Evolutionary conservation across 2,329 filamentous ascomycete genomes (phyloP).

Genomic region (Chrysoporthe deuterocubensis): DNA sequence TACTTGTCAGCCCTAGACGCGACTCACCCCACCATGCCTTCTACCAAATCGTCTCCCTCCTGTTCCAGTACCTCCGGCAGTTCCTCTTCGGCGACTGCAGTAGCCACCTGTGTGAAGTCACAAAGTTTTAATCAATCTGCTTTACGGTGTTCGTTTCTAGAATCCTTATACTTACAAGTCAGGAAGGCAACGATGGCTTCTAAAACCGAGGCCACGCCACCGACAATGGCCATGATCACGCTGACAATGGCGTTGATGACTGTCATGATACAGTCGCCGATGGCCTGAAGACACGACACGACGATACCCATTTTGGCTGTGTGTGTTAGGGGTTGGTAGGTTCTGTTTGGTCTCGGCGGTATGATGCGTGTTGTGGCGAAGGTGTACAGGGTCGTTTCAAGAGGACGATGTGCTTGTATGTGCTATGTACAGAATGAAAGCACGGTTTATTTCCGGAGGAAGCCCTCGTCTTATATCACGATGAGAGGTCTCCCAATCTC

Average conservation of each 20-base stretch:
- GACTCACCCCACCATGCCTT: background rate
- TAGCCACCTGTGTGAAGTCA: background rate
- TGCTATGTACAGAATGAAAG: background rate
- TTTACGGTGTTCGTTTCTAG: background rate
- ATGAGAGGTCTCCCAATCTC: slow-evolving; percentile 1
- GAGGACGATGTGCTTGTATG: background rate
- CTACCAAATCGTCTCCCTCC: background rate
- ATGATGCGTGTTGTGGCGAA: background rate
- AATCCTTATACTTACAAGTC: slow-evolving; percentile 45
- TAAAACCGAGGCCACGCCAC: slow-evolving; percentile 67
- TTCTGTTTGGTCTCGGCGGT: background rate
- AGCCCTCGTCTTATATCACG: background rate
- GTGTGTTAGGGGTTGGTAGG: background rate
- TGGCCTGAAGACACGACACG: slow-evolving; percentile 27
- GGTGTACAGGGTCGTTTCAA: background rate
- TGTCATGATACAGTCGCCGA: slow-evolving; percentile 35
- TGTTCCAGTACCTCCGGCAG: background rate
- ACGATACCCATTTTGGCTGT: slow-evolving; percentile 27
- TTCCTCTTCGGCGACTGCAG: slow-evolving; percentile 8
- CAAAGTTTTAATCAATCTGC: background rate
- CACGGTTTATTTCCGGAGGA: background rate
- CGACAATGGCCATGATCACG: slow-evolving; percentile 69
- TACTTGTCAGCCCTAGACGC: background rate
- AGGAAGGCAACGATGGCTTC: slow-evolving; percentile 70
- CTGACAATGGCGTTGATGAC: slow-evolving; percentile 68